Percentiles rank a stretch among this genome's conserved stretches.
Conservation (phyloP, 2,329 filamentous ascomycete genomes). For the Fusarium pseudonygamai region DNA sequence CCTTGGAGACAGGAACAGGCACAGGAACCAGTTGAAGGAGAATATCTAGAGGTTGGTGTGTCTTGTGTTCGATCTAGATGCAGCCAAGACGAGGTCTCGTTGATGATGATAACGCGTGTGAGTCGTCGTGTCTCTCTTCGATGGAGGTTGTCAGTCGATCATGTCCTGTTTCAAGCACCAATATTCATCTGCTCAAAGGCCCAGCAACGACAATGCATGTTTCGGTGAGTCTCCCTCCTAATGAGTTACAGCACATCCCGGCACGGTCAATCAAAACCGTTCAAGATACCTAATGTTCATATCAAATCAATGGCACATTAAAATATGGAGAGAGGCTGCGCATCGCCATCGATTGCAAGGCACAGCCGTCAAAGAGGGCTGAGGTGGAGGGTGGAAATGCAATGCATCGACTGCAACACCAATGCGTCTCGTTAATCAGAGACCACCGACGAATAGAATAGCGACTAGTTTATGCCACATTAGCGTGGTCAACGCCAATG, state of each 20-base stretch:
- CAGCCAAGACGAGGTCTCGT: background rate
- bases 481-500: constrained; percentile 5
- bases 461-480: background rate
- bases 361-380: constrained; percentile 43
- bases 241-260: background rate
- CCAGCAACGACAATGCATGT: background rate
- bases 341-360: constrained; percentile 37
- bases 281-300: background rate
- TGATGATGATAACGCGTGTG: background rate
- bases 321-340: constrained; percentile 33
- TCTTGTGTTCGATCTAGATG: constrained; percentile 11
- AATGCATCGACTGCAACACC: constrained; percentile 31
- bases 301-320: background rate
- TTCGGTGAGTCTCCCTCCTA: constrained; percentile 1
- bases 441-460: constrained; percentile 10
- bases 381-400: constrained; percentile 42
- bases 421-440: constrained; percentile 11
- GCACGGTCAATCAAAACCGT: background rate
- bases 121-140: constrained; percentile 5
- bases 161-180: background rate
- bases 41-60: background rate
- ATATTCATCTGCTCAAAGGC: constrained; percentile 12
- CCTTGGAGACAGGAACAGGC: background rate
- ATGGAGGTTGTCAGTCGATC: constrained; percentile 6
- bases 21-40: constrained; percentile 20